Percentiles rank a stretch among this genome's conserved stretches.
Evolutionary conservation across 2,329 filamentous ascomycete genomes (phyloP).

Genomic region (Aspergillus alliaceus): DNA sequence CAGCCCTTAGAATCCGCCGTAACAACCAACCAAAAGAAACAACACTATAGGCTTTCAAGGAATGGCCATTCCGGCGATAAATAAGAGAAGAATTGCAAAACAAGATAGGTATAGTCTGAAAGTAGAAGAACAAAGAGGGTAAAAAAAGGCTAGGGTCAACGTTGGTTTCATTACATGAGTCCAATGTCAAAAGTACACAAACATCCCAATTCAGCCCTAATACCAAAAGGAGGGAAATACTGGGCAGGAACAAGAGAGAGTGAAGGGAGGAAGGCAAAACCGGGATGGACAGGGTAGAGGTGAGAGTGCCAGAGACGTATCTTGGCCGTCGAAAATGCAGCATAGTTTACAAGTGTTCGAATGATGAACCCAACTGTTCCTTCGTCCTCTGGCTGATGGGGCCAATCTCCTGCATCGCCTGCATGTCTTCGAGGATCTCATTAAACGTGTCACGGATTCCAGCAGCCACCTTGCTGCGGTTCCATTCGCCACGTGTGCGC

Average conservation of each 20-base stretch:
- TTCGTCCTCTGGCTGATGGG: conserved; percentile 37
- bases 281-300: background rate
- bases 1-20: background rate
- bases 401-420: conserved; percentile 50
- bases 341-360: background rate
- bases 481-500: conserved; percentile 76
- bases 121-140: background rate
- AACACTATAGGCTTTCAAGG: background rate
- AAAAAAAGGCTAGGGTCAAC: conserved; percentile 9
- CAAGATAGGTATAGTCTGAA: background rate
- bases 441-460: conserved; percentile 72
- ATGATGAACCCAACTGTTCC: conserved; percentile 26
- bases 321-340: too few species aligned
- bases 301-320: background rate
- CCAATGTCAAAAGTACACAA: conserved; percentile 10
- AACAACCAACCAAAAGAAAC: conserved; percentile 1
- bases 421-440: conserved; percentile 59
- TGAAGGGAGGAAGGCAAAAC: background rate
- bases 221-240: conserved; percentile 10
- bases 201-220: background rate
- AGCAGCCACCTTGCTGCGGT: conserved; percentile 71
- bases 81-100: background rate
- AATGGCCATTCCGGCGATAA: background rate
- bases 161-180: conserved; percentile 18
- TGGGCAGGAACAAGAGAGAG: conserved; percentile 2